A percentile compares a stretch with the other conserved stretches of the same genome.
Conservation (phyloP, 2,329 filamentous ascomycete genomes). For the Grosmannia penicillata region DNA sequence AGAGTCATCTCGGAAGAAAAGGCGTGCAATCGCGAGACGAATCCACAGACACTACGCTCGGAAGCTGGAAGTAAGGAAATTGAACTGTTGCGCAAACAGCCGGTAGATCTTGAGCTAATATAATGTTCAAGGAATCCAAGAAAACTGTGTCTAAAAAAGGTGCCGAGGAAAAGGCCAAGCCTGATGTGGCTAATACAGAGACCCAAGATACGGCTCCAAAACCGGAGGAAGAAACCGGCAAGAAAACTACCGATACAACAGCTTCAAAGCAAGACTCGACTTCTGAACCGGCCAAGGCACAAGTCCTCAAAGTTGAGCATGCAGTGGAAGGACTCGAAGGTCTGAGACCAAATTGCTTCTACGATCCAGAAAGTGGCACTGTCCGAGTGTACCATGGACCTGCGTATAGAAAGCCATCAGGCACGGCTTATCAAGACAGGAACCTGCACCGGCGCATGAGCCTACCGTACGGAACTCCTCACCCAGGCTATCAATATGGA, state of each 20-base stretch:
- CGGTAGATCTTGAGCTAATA: too few relatives aligned
- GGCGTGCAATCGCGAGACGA: not conserved
- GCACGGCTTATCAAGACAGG: slow-evolving; percentile 25
- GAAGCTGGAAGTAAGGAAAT: not conserved
- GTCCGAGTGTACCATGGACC: slow-evolving; percentile 44
- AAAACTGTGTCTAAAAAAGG: too few relatives aligned
- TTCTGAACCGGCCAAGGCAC: slow-evolving; percentile 23
- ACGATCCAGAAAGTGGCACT: slow-evolving; percentile 34
- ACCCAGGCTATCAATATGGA: slow-evolving; percentile 29
- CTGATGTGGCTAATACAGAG: too few relatives aligned
- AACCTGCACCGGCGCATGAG: too few relatives aligned
- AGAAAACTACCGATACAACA: too few relatives aligned
- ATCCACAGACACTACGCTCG: not conserved
- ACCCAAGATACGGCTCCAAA: too few relatives aligned
- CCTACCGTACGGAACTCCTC: slow-evolving; percentile 26
- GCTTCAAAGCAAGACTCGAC: too few relatives aligned
- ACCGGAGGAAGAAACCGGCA: too few relatives aligned
- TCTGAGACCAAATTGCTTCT: slow-evolving; percentile 44
- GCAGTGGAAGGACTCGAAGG: slow-evolving; percentile 36
- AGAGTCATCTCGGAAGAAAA: not conserved
- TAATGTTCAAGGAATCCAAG: too few relatives aligned
- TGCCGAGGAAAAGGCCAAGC: too few relatives aligned
- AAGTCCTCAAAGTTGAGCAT: slow-evolving; percentile 40
- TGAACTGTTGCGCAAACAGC: not conserved
- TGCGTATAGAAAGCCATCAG: slow-evolving; percentile 36